Base-by-base conservation (phyloP, 1,284 basidiomycete genomes). In the Sphagnurus paluster region DNA sequence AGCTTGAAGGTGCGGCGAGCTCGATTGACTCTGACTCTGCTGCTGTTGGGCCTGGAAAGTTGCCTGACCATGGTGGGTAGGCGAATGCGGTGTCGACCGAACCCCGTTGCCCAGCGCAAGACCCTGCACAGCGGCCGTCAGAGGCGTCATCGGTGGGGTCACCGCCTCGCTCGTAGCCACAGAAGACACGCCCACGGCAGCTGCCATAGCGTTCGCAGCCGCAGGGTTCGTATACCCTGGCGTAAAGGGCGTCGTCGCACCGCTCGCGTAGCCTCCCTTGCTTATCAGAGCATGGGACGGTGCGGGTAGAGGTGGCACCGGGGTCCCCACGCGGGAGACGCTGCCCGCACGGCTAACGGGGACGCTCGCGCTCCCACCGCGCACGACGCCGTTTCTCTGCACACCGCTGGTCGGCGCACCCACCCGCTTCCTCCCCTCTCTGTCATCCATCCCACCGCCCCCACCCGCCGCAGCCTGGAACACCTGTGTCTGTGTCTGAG, bases 301-400 rank as follows among this genome's bases (percentile, higher is more conserved):
- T 33, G 13, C 14, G 8, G 30, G 30, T 16, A 16, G 30, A 9
- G 62, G 56, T 34, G 60, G 57, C 9, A 46, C 47, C 0, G 68
- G 69, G 4, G 69, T 71, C 1, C 66, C 64, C 4, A 64, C 64
- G 4, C 68, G 56, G 46, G 61, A 66, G 5, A 60, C 50, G 20
- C 66, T 67, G 36, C 61, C 56, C 5, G 67, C 64, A 4, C 69
- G 54, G 26, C 64, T 67, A 4, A 67, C 60, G 14, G 68, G 68
- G 9, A 67, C 58, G 37, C 63, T 66, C 33, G 54, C 56, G 39
- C 64, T 65, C 17, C 64, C 62, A n/a, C 54, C 51, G 13, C 46
- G 44, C 28, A 33, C 44, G 51, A 29, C 43, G 14, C 33, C 52
- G 26, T 50, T 21, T 24, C 41, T 20, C 21, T 20, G n/a, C 16